Base-by-base conservation (phyloP, 768 basidiomycete genomes). In the Pleurotus citrinopileatus region DNA sequence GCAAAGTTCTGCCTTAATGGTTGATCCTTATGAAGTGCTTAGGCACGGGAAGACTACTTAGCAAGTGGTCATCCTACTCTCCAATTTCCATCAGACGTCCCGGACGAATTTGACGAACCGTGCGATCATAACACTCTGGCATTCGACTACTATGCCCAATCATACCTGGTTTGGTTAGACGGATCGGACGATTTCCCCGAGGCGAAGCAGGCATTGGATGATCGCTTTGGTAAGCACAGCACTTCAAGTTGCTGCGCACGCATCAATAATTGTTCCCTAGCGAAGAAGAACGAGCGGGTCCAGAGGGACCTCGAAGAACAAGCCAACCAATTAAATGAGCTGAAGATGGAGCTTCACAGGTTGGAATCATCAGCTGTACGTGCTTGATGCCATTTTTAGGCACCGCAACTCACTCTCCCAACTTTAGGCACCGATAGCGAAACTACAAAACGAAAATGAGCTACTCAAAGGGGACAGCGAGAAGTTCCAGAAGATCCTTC, bases 401-500 rank as follows among this genome's bases (percentile, higher is more conserved):
- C 12, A 43, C n/a, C 38, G 8, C 27, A 9, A 12, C 46, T 53
- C 52, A 29, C 27, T 23, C 27, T 44, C 9, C 9, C 22, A 23
- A 26, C 34, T 8, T 9, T 46, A 86, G 86, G 77, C 86, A 9
- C 86, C 85, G 15, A 72, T 89, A 3, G 74, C 79, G 47, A 81
- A 86, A 56, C 73, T 89, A 19, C 75, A 83, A 62, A 79, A 81
- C 34, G 78, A 81, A 38, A 82, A 86, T 55, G 78, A 80, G 2
- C 73, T 84, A 37, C 76, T 93, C 43, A 81, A 80, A 57, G 78
- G 78, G 20, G 94, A 97, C 66, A 78, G 82, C 63, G 80, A 87
- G 55, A 94, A 93, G 66, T 87, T 91, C 58, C 83, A 85, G 60
- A 83, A 84, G 56, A 86, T 88, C 53, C 75, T 91, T 2, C 78